Evolutionary conservation across 768 basidiomycete genomes (phyloP), one percentile per base, ranked within the genome.

Genomic region (Tephrocybe sp.): DNA sequence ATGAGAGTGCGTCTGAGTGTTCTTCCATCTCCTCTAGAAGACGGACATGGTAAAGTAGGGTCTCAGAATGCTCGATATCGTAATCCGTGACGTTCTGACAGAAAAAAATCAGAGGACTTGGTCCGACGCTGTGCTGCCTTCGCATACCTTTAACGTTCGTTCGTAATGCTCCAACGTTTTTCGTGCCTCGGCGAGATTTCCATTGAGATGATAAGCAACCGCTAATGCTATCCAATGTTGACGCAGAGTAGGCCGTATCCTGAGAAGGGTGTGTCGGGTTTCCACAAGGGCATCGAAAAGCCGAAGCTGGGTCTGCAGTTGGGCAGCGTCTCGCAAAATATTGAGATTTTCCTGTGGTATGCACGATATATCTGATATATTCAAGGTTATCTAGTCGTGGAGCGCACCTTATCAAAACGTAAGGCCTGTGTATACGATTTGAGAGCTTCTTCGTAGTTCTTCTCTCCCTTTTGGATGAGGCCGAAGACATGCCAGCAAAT

Each of bases 401-500:
- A 13, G 64, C 79, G 57, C 60, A 95, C 94, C 72, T 86, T 87
- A 71, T 98, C 97, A 60, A 89, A 90, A 52, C 80, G 79, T 56
- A 94, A 72, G 2, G 94, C 95, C 71, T 91, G 88, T 1, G 79
- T 82, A 67, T 97, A 98, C 21, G 93, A 94, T 61, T 93, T 90
- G 60, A 92, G 76, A 0, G 97, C 94, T 61, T 94, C 93, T 56
- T 91, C 91, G 60, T 92, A 97, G 62, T 95, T 92, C 68, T 89
- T 94, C 65, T 97, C 90, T 8, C 86, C 87, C 66, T 95, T 92
- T 65, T 94, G 89, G 18, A 97, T 83, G 60, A 99, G 86, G 22
- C 93, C 97, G 64, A 92, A 89, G 56, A 98, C 95, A 68, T 99
- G 97, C 94, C 97, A 98, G 63, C 86, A 88, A 63, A 99, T 97